Evolutionary conservation across 2,329 filamentous ascomycete genomes (phyloP).

Genomic region (Sphaceloma murrayae): DNA sequence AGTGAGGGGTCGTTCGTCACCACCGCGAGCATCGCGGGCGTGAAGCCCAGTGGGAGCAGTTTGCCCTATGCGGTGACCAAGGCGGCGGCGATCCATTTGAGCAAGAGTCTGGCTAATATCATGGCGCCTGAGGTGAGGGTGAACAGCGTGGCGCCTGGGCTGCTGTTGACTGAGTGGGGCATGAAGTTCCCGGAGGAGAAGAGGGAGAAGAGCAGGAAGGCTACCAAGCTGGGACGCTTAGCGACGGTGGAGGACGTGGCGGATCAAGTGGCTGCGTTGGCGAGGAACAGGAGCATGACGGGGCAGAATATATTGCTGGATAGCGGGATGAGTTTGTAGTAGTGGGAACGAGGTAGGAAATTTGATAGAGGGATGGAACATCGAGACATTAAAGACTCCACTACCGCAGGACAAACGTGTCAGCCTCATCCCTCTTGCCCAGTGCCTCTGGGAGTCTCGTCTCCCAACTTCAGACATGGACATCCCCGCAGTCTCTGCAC

Average conservation of each 20-base stretch:
- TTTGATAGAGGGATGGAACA: no score
- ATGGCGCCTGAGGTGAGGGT: conserved; percentile 49
- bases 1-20: conserved; percentile 53
- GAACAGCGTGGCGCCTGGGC: conserved; percentile 49
- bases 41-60: conserved; percentile 53
- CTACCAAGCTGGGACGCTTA: conserved; percentile 21
- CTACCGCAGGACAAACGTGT: no score
- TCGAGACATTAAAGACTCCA: no score
- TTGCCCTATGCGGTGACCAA: conserved; percentile 36
- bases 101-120: conserved; percentile 45
- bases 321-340: conserved; percentile 29
- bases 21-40: conserved; percentile 55
- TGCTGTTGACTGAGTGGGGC: conserved; percentile 40
- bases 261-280: conserved; percentile 44
- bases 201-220: conserved; percentile 30
- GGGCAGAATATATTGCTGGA: conserved; percentile 47
- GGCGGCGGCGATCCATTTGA: conserved; percentile 42
- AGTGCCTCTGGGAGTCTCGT: no score
- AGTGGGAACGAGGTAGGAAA: not conserved
- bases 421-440: no score
- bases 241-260: conserved; percentile 44
- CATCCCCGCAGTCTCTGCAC: conserved; percentile 6
- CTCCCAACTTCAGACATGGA: not conserved
- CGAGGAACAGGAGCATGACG: conserved; percentile 42
- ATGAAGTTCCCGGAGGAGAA: conserved; percentile 39